Conservation (phyloP, 108 stramenopile species). For the Pseudonitzschia delicatissima region DNA sequence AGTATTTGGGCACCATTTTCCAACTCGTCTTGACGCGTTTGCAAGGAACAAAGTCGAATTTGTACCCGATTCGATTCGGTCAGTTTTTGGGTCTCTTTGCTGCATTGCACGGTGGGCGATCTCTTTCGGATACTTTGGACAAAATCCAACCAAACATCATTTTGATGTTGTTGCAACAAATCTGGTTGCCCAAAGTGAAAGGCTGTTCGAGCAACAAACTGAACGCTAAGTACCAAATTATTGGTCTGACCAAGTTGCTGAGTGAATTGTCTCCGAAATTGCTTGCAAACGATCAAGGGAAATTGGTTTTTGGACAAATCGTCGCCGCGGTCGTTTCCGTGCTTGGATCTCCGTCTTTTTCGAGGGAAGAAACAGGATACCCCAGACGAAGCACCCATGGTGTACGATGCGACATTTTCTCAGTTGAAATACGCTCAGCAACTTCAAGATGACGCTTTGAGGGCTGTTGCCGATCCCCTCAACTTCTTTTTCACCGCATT, state of each 20-base stretch:
- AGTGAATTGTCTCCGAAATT: slow-evolving; percentile 68
- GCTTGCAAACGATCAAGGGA: slow-evolving; percentile 41
- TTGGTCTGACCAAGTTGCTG: slow-evolving; percentile 66
- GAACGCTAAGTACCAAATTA: slow-evolving; percentile 68
- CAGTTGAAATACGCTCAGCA: slow-evolving; percentile 62
- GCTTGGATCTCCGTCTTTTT: slow-evolving; percentile 47
- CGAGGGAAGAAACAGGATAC: slow-evolving; percentile 22
- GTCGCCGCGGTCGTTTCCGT: slow-evolving; percentile 45
- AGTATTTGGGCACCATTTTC: slow-evolving; percentile 56
- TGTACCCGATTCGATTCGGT: slow-evolving; percentile 36
- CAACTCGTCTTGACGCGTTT: slow-evolving; percentile 66
- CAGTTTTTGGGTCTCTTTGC: slow-evolving; percentile 72
- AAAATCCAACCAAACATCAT: slow-evolving; percentile 59
- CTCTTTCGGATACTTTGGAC: slow-evolving; percentile 50
- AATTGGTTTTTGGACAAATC: slow-evolving; percentile 47
- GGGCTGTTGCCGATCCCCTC: slow-evolving; percentile 58
- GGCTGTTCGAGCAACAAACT: slow-evolving; percentile 42
- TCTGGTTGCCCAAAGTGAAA: slow-evolving; percentile 68
- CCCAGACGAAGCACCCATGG: slow-evolving; percentile 45
- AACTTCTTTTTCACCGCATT: slow-evolving; percentile 47
- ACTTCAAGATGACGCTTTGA: slow-evolving; percentile 66
- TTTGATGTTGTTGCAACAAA: slow-evolving; percentile 53
- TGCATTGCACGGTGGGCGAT: slow-evolving; percentile 61
- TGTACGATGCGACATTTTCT: slow-evolving; percentile 78
- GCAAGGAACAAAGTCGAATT: slow-evolving; percentile 57